Conservation (phyloP, 106 monocot genomes). For the Dendrobium nobile region DNA sequence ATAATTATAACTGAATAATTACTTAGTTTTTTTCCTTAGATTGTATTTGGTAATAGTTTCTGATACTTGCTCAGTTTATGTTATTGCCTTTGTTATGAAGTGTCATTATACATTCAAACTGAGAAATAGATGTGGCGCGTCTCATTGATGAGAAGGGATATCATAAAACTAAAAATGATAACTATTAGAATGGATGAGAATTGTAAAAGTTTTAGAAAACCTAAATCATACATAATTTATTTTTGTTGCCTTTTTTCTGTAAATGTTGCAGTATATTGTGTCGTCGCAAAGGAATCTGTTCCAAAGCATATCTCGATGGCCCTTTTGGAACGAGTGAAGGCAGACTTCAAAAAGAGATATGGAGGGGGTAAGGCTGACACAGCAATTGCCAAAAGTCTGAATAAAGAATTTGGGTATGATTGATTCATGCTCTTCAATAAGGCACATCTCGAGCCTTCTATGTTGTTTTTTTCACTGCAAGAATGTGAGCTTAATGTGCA, state of each 20-base stretch:
- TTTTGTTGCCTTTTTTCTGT: not conserved
- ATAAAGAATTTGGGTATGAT: conserved; percentile 91
- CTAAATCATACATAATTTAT: not conserved
- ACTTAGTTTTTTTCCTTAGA: not conserved
- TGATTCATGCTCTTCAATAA: not conserved
- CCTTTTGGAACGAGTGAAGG: conserved; percentile 72
- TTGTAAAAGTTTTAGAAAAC: not conserved
- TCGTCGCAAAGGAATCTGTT: conserved; percentile 83
- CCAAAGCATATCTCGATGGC: conserved; percentile 69
- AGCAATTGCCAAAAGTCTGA: conserved; percentile 84
- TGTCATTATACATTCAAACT: not conserved
- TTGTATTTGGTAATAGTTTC: not conserved
- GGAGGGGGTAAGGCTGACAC: conserved; percentile 98
- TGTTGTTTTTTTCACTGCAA: not conserved
- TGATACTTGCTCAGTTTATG: not conserved
- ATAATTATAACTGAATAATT: not conserved
- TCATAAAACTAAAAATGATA: not conserved
- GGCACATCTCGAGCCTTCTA: not conserved
- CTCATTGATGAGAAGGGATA: not conserved
- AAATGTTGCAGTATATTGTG: conserved; percentile 68
- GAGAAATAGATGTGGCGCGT: not conserved
- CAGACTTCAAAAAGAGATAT: conserved; percentile 78
- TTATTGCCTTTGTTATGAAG: not conserved
- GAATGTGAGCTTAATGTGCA: conserved; percentile 25
- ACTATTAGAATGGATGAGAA: not conserved